Evolutionary conservation across 768 basidiomycete species (phyloP).

Genomic region (Mycena crocata): DNA sequence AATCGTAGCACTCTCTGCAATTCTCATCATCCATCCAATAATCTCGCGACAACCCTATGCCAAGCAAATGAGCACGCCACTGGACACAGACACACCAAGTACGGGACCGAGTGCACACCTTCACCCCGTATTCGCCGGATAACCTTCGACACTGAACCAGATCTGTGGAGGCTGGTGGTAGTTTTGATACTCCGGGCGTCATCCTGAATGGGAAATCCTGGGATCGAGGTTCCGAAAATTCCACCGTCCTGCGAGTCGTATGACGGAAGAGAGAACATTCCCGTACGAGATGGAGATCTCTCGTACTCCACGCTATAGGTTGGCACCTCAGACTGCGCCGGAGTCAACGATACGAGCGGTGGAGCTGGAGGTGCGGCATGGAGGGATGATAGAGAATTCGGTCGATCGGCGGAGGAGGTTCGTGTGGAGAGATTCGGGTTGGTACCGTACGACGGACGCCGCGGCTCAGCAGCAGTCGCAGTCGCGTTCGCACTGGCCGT

Average conservation of each 20-base stretch:
- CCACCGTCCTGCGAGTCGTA: conserved; percentile 68
- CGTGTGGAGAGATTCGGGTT: conserved; percentile 62
- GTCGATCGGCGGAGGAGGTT: conserved; percentile 63
- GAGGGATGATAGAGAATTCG: conserved; percentile 64
- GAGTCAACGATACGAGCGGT: conserved; percentile 86
- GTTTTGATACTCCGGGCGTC: conserved; percentile 91
- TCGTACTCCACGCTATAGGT: conserved; percentile 77
- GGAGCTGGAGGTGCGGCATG: conserved; percentile 73
- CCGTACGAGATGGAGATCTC: conserved; percentile 64
- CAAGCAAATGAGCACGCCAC: conserved; percentile 3
- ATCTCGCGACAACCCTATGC: conserved; percentile 84
- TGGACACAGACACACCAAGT: conserved; percentile 1
- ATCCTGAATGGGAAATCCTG: conserved; percentile 93
- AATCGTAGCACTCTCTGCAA: conserved; percentile 96
- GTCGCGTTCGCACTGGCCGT: conserved; percentile 46
- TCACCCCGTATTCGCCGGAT: conserved; percentile 92
- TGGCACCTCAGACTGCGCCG: conserved; percentile 83
- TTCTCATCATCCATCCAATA: conserved; percentile 99
- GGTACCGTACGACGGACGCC: conserved; percentile 67
- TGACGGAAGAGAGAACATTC: conserved; percentile 61
- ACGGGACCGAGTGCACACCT: conserved; percentile 58
- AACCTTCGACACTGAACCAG: conserved; percentile 90
- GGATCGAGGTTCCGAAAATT: conserved; percentile 80
- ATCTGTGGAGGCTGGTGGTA: conserved; percentile 73
- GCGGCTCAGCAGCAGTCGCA: conserved; percentile 55